phyloP scores from a whole-genome alignment of 495 filamentous ascomycete genomes.

The Durotheca rogersii region DNA sequence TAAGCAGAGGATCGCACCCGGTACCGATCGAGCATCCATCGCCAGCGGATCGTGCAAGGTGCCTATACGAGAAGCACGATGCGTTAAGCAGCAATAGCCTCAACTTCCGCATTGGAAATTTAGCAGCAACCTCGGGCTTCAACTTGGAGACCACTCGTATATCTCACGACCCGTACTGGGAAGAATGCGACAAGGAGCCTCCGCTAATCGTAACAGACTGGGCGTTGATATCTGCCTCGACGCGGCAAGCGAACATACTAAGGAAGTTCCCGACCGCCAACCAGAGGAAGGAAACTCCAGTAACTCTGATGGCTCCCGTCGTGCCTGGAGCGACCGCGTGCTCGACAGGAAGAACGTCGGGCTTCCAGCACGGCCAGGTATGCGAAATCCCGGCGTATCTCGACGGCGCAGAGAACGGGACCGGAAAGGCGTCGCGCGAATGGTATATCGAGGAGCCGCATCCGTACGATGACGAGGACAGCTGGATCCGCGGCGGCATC shows the following conservation, averaged over 20 bases:
- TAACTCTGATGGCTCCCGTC: conserved; percentile 22
- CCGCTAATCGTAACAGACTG: conserved; percentile 37
- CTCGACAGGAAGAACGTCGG: conserved; percentile 35
- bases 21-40: conserved; percentile 35
- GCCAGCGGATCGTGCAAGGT: conserved; percentile 27
- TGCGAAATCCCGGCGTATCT: conserved; percentile 36
- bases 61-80: conserved; percentile 26
- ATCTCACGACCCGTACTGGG: conserved; percentile 38
- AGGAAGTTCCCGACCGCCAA: conserved; percentile 30
- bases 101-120: conserved; percentile 22
- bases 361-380: conserved; percentile 31
- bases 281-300: conserved; percentile 19
- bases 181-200: conserved; percentile 32
- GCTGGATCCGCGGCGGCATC: conserved; percentile 39
- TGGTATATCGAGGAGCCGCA: conserved; percentile 38
- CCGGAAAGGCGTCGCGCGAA: conserved; percentile 36
- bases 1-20: conserved; percentile 12
- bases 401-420: conserved; percentile 27
- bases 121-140: conserved; percentile 35
- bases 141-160: conserved; percentile 35
- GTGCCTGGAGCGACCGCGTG: conserved; percentile 21
- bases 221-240: conserved; percentile 32
- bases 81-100: conserved; percentile 5
- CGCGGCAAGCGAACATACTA: conserved; percentile 31
- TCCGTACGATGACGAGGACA: conserved; percentile 33